These are phyloP conservation scores for Closterium sp. DNA, from an alignment of 139 green algal genomes.

Conservation along the genomic window DNA sequence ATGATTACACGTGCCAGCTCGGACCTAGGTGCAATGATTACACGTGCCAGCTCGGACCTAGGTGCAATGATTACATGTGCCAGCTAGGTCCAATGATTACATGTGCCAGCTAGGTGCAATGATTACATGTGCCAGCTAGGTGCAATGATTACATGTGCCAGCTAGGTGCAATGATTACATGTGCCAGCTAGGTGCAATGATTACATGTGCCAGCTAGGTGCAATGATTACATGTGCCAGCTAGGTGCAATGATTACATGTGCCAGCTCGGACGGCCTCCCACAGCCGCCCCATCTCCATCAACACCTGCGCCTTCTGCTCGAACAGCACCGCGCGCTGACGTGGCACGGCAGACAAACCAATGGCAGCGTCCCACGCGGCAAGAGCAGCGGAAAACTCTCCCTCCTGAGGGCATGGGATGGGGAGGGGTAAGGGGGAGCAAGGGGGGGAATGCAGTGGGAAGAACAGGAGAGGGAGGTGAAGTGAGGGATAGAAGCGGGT, in stretches of 20 bases:
- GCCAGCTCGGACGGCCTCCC: constrained; percentile 20
- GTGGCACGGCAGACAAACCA: background rate
- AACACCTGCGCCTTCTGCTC: constrained; percentile 33
- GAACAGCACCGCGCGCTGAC: constrained; percentile 8
- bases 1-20: no score
- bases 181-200: background rate
- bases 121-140: no score
- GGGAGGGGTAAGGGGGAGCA: background rate
- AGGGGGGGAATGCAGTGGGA: background rate
- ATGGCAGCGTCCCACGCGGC: constrained; percentile 18
- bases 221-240: no score
- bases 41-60: no score
- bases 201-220: no score
- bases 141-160: no score
- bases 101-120: no score
- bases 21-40: no score
- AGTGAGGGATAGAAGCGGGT: background rate
- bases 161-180: no score
- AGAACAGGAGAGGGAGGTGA: background rate
- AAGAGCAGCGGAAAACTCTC: constrained; percentile 21
- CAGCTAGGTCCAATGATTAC: no score
- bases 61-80: no score
- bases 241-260: no score
- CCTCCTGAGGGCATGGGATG: background rate
- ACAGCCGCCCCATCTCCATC: constrained; percentile 20